Conservation (phyloP, 2,329 filamentous ascomycete species). For the Cyphellophora attinorum region DNA sequence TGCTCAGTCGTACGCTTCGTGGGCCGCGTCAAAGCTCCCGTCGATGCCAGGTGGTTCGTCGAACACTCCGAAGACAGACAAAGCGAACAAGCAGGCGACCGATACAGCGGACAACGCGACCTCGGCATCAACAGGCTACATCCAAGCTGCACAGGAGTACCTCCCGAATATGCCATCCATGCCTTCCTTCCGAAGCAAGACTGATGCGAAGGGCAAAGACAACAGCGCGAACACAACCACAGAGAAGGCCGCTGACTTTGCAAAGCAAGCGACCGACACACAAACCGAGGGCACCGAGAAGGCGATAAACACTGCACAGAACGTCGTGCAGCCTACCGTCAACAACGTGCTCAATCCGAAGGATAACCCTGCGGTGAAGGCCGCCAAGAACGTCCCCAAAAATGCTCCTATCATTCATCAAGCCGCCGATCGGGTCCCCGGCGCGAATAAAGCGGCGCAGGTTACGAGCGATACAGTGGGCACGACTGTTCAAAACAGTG, state of each 20-base stretch:
- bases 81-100: conserved; percentile 5
- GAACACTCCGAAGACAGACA: conserved; percentile 5
- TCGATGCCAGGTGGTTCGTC: conserved; percentile 13
- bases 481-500: conserved; percentile 11
- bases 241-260: conserved; percentile 6
- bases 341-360: conserved; percentile 13
- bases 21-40: conserved; percentile 13
- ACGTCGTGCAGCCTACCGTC: conserved; percentile 11
- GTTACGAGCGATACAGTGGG: conserved; percentile 8
- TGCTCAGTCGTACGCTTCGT: conserved; percentile 8
- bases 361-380: conserved; percentile 15
- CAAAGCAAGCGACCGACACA: conserved; percentile 8
- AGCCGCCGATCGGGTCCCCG: conserved; percentile 11
- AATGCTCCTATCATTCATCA: conserved; percentile 14
- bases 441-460: conserved; percentile 6
- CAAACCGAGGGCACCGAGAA: conserved; percentile 9
- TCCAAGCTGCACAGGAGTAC: conserved; percentile 14
- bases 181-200: conserved; percentile 6
- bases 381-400: conserved; percentile 7
- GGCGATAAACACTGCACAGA: conserved; percentile 11
- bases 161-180: conserved; percentile 13
- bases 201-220: conserved; percentile 19
- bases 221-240: conserved; percentile 14
- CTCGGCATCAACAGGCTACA: conserved; percentile 12
- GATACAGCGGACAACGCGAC: conserved; percentile 3